Evolutionary conservation across 192 early-diverging fungal genomes (phyloP).

Genomic region (Umbelopsis sp.): DNA sequence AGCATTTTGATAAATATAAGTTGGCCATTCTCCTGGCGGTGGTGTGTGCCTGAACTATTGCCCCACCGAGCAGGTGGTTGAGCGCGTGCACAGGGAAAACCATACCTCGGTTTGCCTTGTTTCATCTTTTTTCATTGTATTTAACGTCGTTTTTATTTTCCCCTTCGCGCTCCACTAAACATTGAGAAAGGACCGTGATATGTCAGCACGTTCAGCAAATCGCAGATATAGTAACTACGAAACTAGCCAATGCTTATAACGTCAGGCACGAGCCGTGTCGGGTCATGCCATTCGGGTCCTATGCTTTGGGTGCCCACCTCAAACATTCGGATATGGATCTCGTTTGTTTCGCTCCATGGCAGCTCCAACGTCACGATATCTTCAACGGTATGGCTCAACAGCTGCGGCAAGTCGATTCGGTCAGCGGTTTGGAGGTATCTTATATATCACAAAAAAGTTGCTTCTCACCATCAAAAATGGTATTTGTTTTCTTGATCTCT

Average conservation of each 20-base stretch:
- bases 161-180: neutral
- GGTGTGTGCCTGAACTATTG: neutral
- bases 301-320: conserved; percentile 24
- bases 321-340: conserved; percentile 30
- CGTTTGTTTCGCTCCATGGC: conserved; percentile 11
- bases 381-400: conserved; percentile 1
- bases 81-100: no score
- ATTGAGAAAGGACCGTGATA: neutral
- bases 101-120: no score
- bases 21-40: neutral
- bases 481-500: conserved; percentile 8
- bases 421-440: conserved; percentile 22
- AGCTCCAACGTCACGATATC: neutral
- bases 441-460: neutral
- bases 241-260: neutral
- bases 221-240: neutral
- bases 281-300: conserved; percentile 33
- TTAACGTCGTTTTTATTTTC: neutral
- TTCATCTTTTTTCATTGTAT: no score
- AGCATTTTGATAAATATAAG: neutral
- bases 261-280: conserved; percentile 5
- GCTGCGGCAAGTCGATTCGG: neutral
- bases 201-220: neutral
- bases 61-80: no score
- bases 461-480: no score